These are phyloP conservation scores for Elymus sibiricus DNA, from an alignment of 176 grass and related monocot species.

Conservation along the genomic window DNA sequence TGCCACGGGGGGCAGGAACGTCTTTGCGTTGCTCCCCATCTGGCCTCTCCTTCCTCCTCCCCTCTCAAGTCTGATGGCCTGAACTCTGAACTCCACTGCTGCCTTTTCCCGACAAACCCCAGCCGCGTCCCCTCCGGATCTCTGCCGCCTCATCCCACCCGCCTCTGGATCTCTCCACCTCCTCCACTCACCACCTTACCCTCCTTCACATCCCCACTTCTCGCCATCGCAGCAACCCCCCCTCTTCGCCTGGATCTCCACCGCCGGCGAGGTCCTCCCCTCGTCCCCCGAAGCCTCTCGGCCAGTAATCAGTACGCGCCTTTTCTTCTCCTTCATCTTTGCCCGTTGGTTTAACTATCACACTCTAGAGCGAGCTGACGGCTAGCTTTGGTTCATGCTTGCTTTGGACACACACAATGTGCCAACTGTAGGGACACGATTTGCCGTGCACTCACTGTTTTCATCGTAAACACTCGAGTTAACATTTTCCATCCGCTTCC, in stretches of 20 bases:
- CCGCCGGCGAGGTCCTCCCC: not conserved
- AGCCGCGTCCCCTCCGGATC: not conserved
- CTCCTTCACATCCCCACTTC: not conserved
- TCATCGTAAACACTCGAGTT: not conserved
- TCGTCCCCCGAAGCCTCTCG: not conserved
- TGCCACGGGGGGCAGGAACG: not conserved
- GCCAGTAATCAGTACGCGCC: not conserved
- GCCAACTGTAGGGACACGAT: not conserved
- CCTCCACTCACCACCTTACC: not conserved
- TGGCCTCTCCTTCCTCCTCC: not conserved
- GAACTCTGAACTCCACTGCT: not conserved
- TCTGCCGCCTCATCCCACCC: not conserved
- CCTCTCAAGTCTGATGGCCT: not conserved
- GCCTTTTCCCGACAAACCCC: not conserved
- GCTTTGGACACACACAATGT: not conserved
- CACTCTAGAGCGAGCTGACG: not conserved
- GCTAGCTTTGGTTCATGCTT: not conserved
- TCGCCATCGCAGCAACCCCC: not conserved
- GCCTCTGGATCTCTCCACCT: not conserved
- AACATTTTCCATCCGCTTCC: not conserved
- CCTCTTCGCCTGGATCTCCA: not conserved
- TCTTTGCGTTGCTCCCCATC: not conserved
- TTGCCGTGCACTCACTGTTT: not conserved
- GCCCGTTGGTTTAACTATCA: not conserved
- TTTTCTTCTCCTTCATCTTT: not conserved